Base-by-base conservation (phyloP, 1,139 yeast genomes). In the Chernovozyma aurita region DNA sequence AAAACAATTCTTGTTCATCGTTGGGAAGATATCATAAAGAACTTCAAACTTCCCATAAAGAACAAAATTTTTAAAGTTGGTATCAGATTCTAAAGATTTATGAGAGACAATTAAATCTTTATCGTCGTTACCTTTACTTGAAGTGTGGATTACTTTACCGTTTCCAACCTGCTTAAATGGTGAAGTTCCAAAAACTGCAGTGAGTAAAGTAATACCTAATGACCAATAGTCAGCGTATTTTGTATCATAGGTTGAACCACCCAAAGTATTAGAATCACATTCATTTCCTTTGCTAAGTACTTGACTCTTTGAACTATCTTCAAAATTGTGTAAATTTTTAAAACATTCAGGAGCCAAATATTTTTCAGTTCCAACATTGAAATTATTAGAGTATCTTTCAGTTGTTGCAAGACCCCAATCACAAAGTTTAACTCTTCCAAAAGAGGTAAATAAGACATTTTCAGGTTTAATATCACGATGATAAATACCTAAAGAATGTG, bases 391-490 rank as follows among this genome's bases (percentile, higher is more conserved):
- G 33, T 51, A 48, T 31, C 63, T 44, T 15, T 46, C 44, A 34
- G 55, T 54, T 2, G 79, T 72, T 21, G 78, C 65, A 41, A 75
- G 62, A 4, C 80, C 80, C 79, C 79, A 75, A 53, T 75, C 80
- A 50, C 79, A 73, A 36, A 75, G 52, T 55, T 74, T 74, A 39
- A 71, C 63, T 37, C 61, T 50, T 32, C 70, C 71, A 37, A 57
- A 47, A 35, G 51, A 54, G 37, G 58, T 59, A 39, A 74, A 57
- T 40, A 75, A 57, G 35, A 75, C 63, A 43, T 75, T 75, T 46
- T 75, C 80, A 1, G 80, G 80, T 49, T 75, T 75, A 32, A 75
- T 57, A 51, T 75, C 80, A 34, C 80, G 61, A 50, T 75, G 80
- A 50, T 61, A 74, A 22, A 75, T 57, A 2, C 73, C 70, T 35